Percentiles rank a stretch among this genome's conserved stretches.
Conservation (phyloP, 2,329 filamentous ascomycete genomes). For the Exophiala oligosperma region DNA sequence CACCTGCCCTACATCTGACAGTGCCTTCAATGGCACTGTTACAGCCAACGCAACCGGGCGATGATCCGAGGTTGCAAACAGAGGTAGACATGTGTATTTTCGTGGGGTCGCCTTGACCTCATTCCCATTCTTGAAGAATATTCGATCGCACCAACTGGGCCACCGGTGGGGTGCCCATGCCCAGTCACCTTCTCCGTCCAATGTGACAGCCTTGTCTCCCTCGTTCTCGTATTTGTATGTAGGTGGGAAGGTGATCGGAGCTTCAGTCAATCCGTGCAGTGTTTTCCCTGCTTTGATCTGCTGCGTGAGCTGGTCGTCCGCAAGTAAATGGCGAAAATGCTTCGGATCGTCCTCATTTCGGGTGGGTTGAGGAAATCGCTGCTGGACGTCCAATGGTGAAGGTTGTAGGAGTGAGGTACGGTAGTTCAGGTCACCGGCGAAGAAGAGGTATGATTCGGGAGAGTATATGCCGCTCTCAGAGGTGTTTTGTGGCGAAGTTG, state of each 20-base stretch:
- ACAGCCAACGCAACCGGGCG: conserved; percentile 75
- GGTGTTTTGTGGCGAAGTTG: conserved; percentile 31
- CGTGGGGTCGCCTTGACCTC: conserved; percentile 56
- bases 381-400: conserved; percentile 50
- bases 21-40: conserved; percentile 59
- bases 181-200: conserved; percentile 54
- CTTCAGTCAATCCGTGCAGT: conserved; percentile 76
- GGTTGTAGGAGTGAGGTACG: conserved; percentile 72
- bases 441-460: conserved; percentile 73
- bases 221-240: conserved; percentile 82
- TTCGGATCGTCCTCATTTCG: conserved; percentile 51
- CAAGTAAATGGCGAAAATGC: conserved; percentile 68
- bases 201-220: conserved; percentile 31
- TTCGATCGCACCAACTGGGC: conserved; percentile 91
- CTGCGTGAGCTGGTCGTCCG: conserved; percentile 73
- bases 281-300: conserved; percentile 70
- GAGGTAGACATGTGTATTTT: conserved; percentile 71
- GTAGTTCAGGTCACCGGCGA: conserved; percentile 94
- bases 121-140: conserved; percentile 69
- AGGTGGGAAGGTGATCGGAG: conserved; percentile 75
- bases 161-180: conserved; percentile 79
- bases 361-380: conserved; percentile 63
- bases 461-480: conserved; percentile 62
- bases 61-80: conserved; percentile 85
- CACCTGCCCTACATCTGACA: conserved; percentile 33